These are phyloP conservation scores for Verticillium tricorpus DNA, from an alignment of 2,329 filamentous ascomycete species.

Conservation along the genomic window DNA sequence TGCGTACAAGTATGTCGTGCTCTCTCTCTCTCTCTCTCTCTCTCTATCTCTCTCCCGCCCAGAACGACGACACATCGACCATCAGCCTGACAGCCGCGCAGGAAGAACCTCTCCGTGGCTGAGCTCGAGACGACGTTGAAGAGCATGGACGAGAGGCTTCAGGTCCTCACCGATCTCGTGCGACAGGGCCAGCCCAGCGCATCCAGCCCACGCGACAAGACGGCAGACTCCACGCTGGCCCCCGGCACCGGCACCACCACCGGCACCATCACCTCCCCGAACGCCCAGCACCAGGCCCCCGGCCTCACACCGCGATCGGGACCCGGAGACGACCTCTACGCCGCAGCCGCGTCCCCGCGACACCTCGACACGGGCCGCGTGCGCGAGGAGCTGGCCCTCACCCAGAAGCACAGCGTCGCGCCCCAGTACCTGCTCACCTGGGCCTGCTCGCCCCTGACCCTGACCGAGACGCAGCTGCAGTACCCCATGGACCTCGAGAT, in stretches of 20 bases:
- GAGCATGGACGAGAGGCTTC: constrained; percentile 4
- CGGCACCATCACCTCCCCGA: not conserved
- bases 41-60: no score
- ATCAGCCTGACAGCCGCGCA: not conserved
- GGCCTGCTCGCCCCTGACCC: constrained; percentile 4
- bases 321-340: not conserved
- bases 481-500: constrained; percentile 2
- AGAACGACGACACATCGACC: not conserved
- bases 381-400: constrained; percentile 2
- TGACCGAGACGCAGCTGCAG: constrained; percentile 4
- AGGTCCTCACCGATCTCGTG: not conserved
- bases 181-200: not conserved
- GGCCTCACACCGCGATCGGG: not conserved
- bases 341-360: not conserved
- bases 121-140: constrained; percentile 3
- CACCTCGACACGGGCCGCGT: constrained; percentile 1
- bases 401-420: constrained; percentile 5
- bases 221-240: no score
- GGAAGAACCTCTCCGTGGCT: constrained; percentile 5
- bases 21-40: no score
- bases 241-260: not conserved
- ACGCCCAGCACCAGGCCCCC: not conserved
- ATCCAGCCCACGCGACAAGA: not conserved
- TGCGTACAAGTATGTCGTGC: constrained; percentile 1
- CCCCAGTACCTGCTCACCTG: constrained; percentile 8